phyloP scores from a whole-genome alignment of 1,139 yeast genomes.

The Saccharomycopsis crataegensis region DNA sequence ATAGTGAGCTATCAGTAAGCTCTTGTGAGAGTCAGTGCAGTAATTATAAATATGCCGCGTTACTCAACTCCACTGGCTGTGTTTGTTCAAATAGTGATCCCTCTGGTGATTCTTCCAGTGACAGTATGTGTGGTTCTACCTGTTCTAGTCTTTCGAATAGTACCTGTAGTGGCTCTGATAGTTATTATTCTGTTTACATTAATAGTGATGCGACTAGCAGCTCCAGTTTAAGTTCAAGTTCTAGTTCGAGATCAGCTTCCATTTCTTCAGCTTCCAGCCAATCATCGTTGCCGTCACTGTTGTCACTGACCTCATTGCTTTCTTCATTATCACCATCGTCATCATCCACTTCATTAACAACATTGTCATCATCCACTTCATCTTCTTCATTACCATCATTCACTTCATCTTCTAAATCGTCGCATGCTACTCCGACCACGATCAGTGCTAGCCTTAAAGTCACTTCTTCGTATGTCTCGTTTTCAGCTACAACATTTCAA shows the following conservation, averaged over 20 bases:
- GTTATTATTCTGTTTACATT: conserved; percentile 36
- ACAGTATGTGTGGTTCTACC: conserved; percentile 36
- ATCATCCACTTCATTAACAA: conserved; percentile 21
- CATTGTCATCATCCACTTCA: conserved; percentile 9
- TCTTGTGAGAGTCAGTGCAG: conserved; percentile 44
- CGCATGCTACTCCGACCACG: conserved; percentile 1
- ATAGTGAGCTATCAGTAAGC: conserved; percentile 42
- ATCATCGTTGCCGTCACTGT: conserved; percentile 5
- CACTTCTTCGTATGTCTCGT: conserved; percentile 6
- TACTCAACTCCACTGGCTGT: conserved; percentile 50
- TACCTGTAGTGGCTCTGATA: conserved; percentile 49
- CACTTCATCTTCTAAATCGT: conserved; percentile 6
- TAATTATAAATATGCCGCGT: conserved; percentile 49
- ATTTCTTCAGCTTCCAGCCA: conserved; percentile 15
- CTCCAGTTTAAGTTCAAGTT: conserved; percentile 22
- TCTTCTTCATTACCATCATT: no score
- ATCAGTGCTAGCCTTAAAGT: conserved; percentile 13
- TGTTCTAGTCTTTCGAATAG: conserved; percentile 49
- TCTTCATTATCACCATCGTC: conserved; percentile 22
- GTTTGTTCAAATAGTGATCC: conserved; percentile 59
- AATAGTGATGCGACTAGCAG: conserved; percentile 17
- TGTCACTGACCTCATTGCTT: neutral
- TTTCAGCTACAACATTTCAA: no score
- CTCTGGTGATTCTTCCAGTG: conserved; percentile 25
- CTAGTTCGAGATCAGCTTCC: conserved; percentile 23